Evolutionary conservation across 495 filamentous ascomycete species (phyloP).

Genomic region (Aspergillus baeticus): DNA sequence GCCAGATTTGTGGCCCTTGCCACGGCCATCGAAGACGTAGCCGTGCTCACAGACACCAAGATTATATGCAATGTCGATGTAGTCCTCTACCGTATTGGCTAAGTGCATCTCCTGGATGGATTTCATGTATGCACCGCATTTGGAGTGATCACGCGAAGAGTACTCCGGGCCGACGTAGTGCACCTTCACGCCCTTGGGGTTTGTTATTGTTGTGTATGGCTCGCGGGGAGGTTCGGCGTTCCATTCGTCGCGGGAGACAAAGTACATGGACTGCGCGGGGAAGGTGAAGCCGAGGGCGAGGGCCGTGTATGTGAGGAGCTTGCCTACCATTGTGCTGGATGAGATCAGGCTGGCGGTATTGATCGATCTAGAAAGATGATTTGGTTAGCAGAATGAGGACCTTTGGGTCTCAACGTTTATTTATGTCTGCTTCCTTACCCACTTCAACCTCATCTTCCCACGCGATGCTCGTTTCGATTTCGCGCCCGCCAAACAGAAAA

Average conservation of each 20-base stretch:
- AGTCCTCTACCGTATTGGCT: not conserved
- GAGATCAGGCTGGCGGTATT: no score
- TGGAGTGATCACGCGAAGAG: not conserved
- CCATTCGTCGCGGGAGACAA: conserved; percentile 4
- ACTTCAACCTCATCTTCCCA: no score
- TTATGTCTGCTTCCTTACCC: no score
- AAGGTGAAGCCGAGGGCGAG: not conserved
- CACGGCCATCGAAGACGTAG: conserved; percentile 8
- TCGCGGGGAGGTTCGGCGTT: not conserved
- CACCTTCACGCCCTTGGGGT: not conserved
- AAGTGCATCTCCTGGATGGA: conserved; percentile 2
- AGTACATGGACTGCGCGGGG: conserved; percentile 1
- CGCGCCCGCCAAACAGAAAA: no score
- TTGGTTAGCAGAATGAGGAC: no score
- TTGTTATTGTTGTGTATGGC: not conserved
- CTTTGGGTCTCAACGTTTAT: no score
- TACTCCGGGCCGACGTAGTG: not conserved
- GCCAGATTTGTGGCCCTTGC: not conserved
- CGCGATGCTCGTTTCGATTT: no score
- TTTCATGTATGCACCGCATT: conserved; percentile 5
- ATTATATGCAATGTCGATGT: conserved; percentile 4
- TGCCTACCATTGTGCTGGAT: not conserved
- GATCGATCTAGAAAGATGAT: no score
- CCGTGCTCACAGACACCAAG: conserved; percentile 5
- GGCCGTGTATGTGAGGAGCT: not conserved